Percentiles rank a stretch among this genome's conserved stretches.
phyloP scores from a whole-genome alignment of 2,329 filamentous ascomycete species.

The Reticulascus tulasneorum region DNA sequence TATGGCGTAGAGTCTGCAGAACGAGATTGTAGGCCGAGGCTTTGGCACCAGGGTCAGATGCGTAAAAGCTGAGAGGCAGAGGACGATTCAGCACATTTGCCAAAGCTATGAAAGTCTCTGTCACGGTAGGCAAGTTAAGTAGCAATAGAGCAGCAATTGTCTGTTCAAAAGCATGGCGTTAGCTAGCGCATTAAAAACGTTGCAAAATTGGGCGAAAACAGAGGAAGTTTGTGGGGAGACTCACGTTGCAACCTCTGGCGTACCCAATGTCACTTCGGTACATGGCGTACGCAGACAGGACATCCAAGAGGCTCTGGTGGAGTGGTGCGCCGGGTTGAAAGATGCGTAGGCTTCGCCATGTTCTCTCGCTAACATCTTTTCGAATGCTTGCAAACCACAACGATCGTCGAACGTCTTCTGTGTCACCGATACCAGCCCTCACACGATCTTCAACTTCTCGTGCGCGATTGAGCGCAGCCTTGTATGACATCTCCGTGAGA shows the following conservation, averaged over 20 bases:
- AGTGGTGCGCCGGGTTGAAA: slow-evolving; percentile 65
- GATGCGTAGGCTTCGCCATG: slow-evolving; percentile 69
- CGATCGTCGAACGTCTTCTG: slow-evolving; percentile 52
- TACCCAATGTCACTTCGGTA: slow-evolving; percentile 81
- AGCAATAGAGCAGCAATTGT: slow-evolving; percentile 70
- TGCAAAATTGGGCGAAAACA: slow-evolving; percentile 8
- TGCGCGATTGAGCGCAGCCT: slow-evolving; percentile 66
- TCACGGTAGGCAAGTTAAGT: slow-evolving; percentile 62
- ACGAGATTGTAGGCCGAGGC: slow-evolving; percentile 66
- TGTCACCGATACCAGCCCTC: slow-evolving; percentile 43
- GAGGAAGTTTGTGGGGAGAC: slow-evolving; percentile 25
- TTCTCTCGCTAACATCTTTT: slow-evolving; percentile 57
- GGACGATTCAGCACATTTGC: slow-evolving; percentile 76
- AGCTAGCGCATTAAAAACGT: slow-evolving; percentile 16
- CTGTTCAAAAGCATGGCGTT: slow-evolving; percentile 41
- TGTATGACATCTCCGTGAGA: slow-evolving; percentile 63
- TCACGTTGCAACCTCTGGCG: slow-evolving; percentile 68
- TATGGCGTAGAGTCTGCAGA: slow-evolving; percentile 61
- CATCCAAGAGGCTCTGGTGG: slow-evolving; percentile 63
- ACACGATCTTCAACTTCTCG: slow-evolving; percentile 57
- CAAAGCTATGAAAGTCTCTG: slow-evolving; percentile 65
- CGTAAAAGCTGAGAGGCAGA: slow-evolving; percentile 70
- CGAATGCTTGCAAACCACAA: slow-evolving; percentile 62
- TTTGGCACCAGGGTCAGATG: slow-evolving; percentile 65
- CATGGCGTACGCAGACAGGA: slow-evolving; percentile 75